Base-by-base conservation (phyloP, 805 yeast genomes). In the Tetrapisispora iriomotensis region DNA sequence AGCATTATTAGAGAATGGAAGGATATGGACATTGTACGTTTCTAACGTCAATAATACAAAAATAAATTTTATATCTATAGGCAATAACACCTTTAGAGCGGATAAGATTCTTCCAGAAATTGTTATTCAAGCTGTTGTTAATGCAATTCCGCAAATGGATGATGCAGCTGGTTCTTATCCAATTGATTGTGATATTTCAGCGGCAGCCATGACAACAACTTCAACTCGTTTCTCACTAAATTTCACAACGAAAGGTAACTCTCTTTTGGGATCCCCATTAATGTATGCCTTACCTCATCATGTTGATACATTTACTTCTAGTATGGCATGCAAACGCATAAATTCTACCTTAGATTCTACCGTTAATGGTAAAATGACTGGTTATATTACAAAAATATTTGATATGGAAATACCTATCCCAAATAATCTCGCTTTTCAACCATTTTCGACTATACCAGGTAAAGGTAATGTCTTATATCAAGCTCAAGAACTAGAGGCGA, bases 271-370 rank as follows among this genome's bases (percentile, higher is more conserved):
- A 0, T 57, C 47, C 1, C 54, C 68, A 1, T 55, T 80, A 20
- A 56, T 80, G 27, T 82, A 72, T 54, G 84, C 84, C 4, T 64
- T 80, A 22, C 84, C 88, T 12, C 92, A 82, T 56, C 85, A 79
- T 47, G 67, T 66, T 24, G 57, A 57, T 2, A 60, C 75, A 3
- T 67, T 78, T 44, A 57, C 63, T 15, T 35, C 56, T 1, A 44
- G 57, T 3, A 64, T 60, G 38, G 38, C 49, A 29, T 13, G 30
- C 6, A 41, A 33, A n/a, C 34, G 29, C 31, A 48, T 50, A 5
- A 33, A 36, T 18, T 48, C 58, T 1, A 48, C 43, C 2, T 49
- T 75, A 34, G 70, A 67, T 39, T 71, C 83, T 0, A 68, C 77
- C 6, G 68, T 71, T 1, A 63, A 65, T 48, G 81, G 79, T 19